Evolutionary conservation across 1,139 yeast genomes (phyloP), one percentile per base, ranked within the genome.

Genomic region (Yamadazyma diospyri): DNA sequence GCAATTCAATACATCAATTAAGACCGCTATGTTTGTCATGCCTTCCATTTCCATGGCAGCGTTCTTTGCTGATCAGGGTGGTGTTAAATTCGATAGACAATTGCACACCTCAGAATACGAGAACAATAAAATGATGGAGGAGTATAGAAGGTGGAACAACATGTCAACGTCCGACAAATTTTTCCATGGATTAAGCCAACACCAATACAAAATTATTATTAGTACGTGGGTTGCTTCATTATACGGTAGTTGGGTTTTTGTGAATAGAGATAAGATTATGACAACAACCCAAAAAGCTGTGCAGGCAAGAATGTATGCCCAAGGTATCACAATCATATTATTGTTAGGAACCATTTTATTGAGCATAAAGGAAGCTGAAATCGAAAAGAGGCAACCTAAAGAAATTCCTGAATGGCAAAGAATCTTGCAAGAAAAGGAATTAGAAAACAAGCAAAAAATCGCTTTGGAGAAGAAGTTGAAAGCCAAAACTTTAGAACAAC

Each of bases 241-340:
- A 67, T 87, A 73, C 46, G 95, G 94, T 1, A 81, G 95, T 3
- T 86, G 94, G 87, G 76, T 67, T 37, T 51, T 68, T 32, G 87
- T 86, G 33, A 81, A 85, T 64, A 75, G 72, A 47, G 95, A 87
- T 59, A 81, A 78, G 46, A 69, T 78, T 57, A 72, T 87, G 81
- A 76, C 88, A 36, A 75, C 73, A 38, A 67, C 95, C 4, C 96
- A 88, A 62, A 88, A 87, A 59, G 77, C 86, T 24, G 95, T 86
- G 19, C 94, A 85, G 57, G 95, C 96, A 18, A 81, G 96, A 74
- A 87, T 87, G 81, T 86, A 86, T 55, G 96, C 96, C 6, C 96
- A 87, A 60, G 88, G 84, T 41, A 63, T 85, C 38, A 79, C 89
- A 2, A 81, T 81, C 37, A 68, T 73, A 7, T 64, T 83, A 40